phyloP scores from a whole-genome alignment of 148 eudicot genomes.

The Rhododendron simsii region DNA sequence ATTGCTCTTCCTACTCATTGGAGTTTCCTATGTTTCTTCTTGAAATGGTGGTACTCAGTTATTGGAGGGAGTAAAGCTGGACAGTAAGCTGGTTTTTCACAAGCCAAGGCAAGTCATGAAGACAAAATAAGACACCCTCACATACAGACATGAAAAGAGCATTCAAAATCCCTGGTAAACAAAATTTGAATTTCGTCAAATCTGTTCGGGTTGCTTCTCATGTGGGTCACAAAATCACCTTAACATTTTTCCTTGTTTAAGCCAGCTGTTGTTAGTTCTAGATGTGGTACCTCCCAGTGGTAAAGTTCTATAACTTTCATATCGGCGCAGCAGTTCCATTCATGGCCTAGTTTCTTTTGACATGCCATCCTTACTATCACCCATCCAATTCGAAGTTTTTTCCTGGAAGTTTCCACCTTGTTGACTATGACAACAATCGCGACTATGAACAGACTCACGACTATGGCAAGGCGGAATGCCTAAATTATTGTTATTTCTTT shows the following conservation, averaged over 20 bases:
- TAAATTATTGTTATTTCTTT: not conserved
- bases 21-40: not conserved
- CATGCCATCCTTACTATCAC: not conserved
- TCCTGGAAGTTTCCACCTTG: too few species aligned
- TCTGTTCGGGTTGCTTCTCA: not conserved
- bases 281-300: not conserved
- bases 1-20: not conserved
- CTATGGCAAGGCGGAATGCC: too few species aligned
- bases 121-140: not conserved
- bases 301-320: not conserved
- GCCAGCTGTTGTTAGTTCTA: not conserved
- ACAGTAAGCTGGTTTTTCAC: not conserved
- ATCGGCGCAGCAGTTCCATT: not conserved
- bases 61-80: not conserved
- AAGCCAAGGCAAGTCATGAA: not conserved
- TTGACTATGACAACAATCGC: too few species aligned
- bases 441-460: too few species aligned
- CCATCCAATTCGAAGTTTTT: too few species aligned
- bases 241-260: not conserved
- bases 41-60: not conserved
- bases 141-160: not conserved
- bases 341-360: constrained; percentile 4
- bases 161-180: not conserved
- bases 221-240: not conserved
- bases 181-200: not conserved